phyloP scores from a whole-genome alignment of 2,329 filamentous ascomycete genomes.

The Magnaporthiopsis poae region DNA sequence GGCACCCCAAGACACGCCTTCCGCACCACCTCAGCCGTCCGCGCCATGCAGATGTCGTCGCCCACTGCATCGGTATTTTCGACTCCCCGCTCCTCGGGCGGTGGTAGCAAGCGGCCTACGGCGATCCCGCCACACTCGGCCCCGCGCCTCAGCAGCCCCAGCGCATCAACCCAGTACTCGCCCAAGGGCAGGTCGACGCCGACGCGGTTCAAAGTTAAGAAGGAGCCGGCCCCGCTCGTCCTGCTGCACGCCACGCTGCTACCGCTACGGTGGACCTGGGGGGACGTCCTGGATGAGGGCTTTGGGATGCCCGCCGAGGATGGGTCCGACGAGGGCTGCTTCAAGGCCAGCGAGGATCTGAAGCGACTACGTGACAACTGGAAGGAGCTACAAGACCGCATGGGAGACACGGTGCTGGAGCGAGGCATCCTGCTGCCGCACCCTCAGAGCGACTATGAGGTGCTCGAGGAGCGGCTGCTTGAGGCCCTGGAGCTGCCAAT shows the following conservation, averaged over 20 bases:
- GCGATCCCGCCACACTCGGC: slow-evolving; percentile 20
- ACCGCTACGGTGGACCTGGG: slow-evolving; percentile 59
- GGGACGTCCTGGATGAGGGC: slow-evolving; percentile 36
- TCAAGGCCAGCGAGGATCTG: slow-evolving; percentile 34
- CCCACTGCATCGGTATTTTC: slow-evolving; percentile 45
- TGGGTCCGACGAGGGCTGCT: slow-evolving; percentile 15
- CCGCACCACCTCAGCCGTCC: slow-evolving; percentile 58
- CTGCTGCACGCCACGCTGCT: slow-evolving; percentile 69
- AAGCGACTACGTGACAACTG: slow-evolving; percentile 52
- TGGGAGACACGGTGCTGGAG: slow-evolving; percentile 63
- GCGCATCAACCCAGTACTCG: slow-evolving; percentile 40
- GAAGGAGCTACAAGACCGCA: slow-evolving; percentile 57
- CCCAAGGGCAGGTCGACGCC: slow-evolving; percentile 45
- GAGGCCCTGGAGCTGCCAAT: slow-evolving; percentile 64
- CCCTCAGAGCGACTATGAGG: slow-evolving; percentile 69
- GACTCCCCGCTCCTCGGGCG: slow-evolving; percentile 34
- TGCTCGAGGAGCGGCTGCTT: slow-evolving; percentile 66
- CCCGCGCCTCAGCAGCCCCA: slow-evolving; percentile 49
- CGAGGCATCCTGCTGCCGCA: slow-evolving; percentile 68
- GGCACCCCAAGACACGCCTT: slow-evolving; percentile 54
- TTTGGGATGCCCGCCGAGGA: slow-evolving; percentile 11
- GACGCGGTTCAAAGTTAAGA: slow-evolving; percentile 45
- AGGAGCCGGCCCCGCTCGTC: slow-evolving; percentile 56
- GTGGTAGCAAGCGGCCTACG: slow-evolving; percentile 30
- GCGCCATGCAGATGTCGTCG: slow-evolving; percentile 63